These are phyloP conservation scores for Emergomyces orientalis DNA, from an alignment of 2,329 filamentous ascomycete genomes.

Conservation along the genomic window DNA sequence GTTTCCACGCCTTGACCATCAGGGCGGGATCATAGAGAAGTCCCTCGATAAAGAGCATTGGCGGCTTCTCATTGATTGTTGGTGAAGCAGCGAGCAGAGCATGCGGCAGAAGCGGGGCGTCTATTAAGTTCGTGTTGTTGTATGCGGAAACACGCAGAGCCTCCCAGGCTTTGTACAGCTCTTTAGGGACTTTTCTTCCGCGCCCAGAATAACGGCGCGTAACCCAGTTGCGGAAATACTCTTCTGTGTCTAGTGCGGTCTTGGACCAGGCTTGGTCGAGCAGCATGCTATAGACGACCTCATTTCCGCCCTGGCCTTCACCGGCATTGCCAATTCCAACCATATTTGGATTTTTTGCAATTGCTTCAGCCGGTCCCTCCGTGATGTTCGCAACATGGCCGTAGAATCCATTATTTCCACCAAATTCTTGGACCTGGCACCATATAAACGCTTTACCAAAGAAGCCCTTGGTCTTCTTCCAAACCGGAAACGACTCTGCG, in stretches of 20 bases:
- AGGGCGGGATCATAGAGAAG: not conserved
- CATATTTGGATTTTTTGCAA: not conserved
- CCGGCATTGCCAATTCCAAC: constrained; percentile 34
- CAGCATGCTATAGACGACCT: constrained; percentile 44
- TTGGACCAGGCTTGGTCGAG: constrained; percentile 44
- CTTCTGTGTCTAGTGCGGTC: constrained; percentile 35
- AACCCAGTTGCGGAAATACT: constrained; percentile 25
- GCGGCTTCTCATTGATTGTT: not conserved
- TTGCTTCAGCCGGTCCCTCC: not conserved
- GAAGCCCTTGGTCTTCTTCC: constrained; percentile 43
- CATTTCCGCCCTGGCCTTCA: constrained; percentile 46
- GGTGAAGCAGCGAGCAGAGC: not conserved
- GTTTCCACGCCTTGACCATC: not conserved
- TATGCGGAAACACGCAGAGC: not conserved
- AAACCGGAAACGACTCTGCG: constrained; percentile 43
- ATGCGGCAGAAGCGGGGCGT: not conserved
- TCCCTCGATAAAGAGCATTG: not conserved
- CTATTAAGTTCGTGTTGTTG: not conserved
- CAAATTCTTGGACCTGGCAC: constrained; percentile 46
- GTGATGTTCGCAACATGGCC: constrained; percentile 45
- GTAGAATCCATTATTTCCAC: constrained; percentile 43
- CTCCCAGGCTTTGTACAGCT: not conserved
- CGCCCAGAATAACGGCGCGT: not conserved
- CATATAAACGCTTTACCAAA: constrained; percentile 47
- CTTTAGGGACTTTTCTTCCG: not conserved